A percentile compares a stretch with the other conserved stretches of the same genome.
These are phyloP conservation scores for Emericellopsis terricola DNA, from an alignment of 495 filamentous ascomycete species.

Conservation along the genomic window DNA sequence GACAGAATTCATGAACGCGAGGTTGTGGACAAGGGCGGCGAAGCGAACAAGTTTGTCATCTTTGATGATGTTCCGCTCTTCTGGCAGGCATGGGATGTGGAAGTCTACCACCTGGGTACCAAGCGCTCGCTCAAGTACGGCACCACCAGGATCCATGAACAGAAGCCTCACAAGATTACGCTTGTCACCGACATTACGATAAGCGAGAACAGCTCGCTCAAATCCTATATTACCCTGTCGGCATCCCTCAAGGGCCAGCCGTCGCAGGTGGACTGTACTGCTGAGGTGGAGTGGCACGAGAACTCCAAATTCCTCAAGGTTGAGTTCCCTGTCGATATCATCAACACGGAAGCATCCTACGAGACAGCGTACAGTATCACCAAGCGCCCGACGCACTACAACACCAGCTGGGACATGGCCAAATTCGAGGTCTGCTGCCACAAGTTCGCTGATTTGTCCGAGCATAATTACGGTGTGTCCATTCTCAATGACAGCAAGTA, in stretches of 20 bases:
- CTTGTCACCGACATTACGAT: constrained; percentile 70
- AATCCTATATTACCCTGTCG: constrained; percentile 66
- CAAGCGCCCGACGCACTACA: constrained; percentile 82
- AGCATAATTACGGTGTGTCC: constrained; percentile 79
- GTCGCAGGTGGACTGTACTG: constrained; percentile 58
- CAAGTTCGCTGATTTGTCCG: constrained; percentile 92
- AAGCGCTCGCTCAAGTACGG: constrained; percentile 51
- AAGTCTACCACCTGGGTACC: constrained; percentile 85
- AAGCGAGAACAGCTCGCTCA: constrained; percentile 71
- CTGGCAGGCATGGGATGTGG: constrained; percentile 99
- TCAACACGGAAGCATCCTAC: constrained; percentile 86
- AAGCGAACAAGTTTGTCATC: constrained; percentile 82
- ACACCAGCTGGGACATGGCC: constrained; percentile 97
- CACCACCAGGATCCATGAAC: constrained; percentile 51
- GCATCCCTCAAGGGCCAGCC: constrained; percentile 44
- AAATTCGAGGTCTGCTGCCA: constrained; percentile 98
- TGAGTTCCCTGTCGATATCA: constrained; percentile 87
- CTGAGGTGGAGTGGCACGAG: constrained; percentile 84
- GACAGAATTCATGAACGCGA: constrained; percentile 56
- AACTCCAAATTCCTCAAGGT: constrained; percentile 97
- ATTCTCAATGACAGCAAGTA: constrained; percentile 96
- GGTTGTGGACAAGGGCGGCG: constrained; percentile 56
- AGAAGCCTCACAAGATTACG: constrained; percentile 56
- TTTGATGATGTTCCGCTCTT: constrained; percentile 97
- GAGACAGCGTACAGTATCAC: constrained; percentile 89